Evolutionary conservation across 345 rosid genomes (phyloP), one percentile per base, ranked within the genome.

Genomic region (Mallotus nudiflorus): DNA sequence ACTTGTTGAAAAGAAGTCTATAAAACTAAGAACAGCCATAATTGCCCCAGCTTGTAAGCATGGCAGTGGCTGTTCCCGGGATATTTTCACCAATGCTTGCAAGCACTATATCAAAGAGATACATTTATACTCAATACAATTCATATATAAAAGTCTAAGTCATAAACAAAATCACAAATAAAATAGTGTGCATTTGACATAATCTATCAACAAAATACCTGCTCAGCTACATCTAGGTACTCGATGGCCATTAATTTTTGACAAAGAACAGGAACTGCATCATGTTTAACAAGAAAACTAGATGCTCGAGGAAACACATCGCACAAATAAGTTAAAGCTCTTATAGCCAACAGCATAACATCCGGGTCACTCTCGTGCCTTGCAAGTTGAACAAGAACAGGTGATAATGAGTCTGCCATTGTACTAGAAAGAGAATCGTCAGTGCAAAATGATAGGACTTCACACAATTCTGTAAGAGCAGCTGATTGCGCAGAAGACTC

Each of bases 31-130:
- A 78, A 85, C 95, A 66, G 99, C 96, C 93, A 84, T 82, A 48
- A 90, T 85, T 33, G 97, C 97, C 79, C 97, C 99, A 66, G 90
- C 92, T 77, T 90, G 84, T 77, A 95, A 81, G 79, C 97, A 95
- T 14, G 92, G 85, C 45, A 78, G 88, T 16, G 99, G 97, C 76
- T 95, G 89, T 70, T 90, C 96, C 44, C 85, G 87, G 49, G 99
- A 91, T 65, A 95, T 87, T 83, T 95, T 95, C 85, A 90, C 97
- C 86, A 95, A 81, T 69, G 99, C 99, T 92, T 95, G 97, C 87
- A 95, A 79, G 83, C 97, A 91, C 99, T 95, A 68, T 24, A 80
- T 37, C 11, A 61, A 57, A 61, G 67, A 25, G 48, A 61, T 13
- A 64, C 0, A 58, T 45, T 29, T 18, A 42, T 58, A n/a, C 29